phyloP scores from a whole-genome alignment of 768 basidiomycete genomes.

The Lepiota brunneoincarnata region DNA sequence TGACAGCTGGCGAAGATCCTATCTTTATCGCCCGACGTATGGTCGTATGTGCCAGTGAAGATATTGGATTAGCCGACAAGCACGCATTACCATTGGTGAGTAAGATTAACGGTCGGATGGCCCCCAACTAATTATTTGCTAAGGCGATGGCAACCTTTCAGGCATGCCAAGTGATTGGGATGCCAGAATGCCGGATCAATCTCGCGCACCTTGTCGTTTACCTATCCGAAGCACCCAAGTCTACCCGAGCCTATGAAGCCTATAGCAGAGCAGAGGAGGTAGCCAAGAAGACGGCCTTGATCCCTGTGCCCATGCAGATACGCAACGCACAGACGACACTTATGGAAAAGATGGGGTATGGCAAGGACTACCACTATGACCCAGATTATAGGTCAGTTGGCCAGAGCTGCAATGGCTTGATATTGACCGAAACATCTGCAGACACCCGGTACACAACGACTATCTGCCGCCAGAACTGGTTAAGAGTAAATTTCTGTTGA shows the following conservation, averaged over 20 bases:
- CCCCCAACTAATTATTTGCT: neutral
- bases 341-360: slow-evolving; percentile 71
- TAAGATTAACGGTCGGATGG: slow-evolving; percentile 4
- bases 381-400: slow-evolving; percentile 48
- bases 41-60: slow-evolving; percentile 82
- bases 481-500: slow-evolving; percentile 41
- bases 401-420: neutral
- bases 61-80: slow-evolving; percentile 78
- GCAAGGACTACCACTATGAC: slow-evolving; percentile 61
- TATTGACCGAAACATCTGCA: slow-evolving; percentile 16
- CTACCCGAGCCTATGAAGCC: slow-evolving; percentile 74
- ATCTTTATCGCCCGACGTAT: slow-evolving; percentile 71
- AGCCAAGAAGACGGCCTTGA: slow-evolving; percentile 47
- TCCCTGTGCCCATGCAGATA: slow-evolving; percentile 67
- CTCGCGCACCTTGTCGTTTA: slow-evolving; percentile 76
- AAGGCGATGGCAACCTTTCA: slow-evolving; percentile 63
- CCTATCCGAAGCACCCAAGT: slow-evolving; percentile 81
- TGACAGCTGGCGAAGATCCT: slow-evolving; percentile 79
- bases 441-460: slow-evolving; percentile 65
- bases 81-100: slow-evolving; percentile 73
- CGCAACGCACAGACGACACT: slow-evolving; percentile 76
- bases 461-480: slow-evolving; percentile 54
- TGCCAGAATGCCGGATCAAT: slow-evolving; percentile 81
- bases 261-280: slow-evolving; percentile 68
- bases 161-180: slow-evolving; percentile 69